Percentiles rank a stretch among this genome's conserved stretches.
phyloP scores from a whole-genome alignment of 768 basidiomycete species.

The Amanita rubescens region DNA sequence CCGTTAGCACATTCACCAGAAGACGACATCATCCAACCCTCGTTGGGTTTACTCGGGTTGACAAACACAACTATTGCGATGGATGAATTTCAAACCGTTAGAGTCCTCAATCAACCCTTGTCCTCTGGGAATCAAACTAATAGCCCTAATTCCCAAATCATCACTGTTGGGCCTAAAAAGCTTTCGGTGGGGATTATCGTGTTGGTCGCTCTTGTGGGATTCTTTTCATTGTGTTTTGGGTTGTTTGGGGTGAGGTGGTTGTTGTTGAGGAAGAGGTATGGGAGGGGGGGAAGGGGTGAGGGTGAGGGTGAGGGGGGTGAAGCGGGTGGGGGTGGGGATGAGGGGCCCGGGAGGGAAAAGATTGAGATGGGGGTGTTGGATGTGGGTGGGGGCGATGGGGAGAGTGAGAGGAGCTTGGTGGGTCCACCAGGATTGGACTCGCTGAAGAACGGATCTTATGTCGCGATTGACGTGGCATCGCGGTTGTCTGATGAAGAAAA shows the following conservation, averaged over 20 bases:
- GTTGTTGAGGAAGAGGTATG: slow-evolving; percentile 20
- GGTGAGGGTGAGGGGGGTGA: neutral
- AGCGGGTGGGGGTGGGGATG: neutral
- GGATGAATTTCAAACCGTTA: slow-evolving; percentile 61
- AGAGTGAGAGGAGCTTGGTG: neutral
- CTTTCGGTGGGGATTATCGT: slow-evolving; percentile 56
- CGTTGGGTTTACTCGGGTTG: slow-evolving; percentile 54
- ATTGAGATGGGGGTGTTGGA: neutral
- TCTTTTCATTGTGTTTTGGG: slow-evolving; percentile 46
- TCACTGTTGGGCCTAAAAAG: slow-evolving; percentile 20
- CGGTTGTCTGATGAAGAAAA: neutral
- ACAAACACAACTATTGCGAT: slow-evolving; percentile 58
- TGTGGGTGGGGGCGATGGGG: too few species aligned
- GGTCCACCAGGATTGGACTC: neutral
- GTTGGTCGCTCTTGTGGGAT: slow-evolving; percentile 48
- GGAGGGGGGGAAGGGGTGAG: slow-evolving; percentile 10
- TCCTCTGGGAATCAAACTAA: slow-evolving; percentile 2
- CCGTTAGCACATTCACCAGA: too few species aligned
- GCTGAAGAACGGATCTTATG: neutral
- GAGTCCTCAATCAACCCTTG: slow-evolving; percentile 55
- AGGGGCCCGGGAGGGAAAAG: neutral
- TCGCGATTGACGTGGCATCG: neutral
- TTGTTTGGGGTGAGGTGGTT: slow-evolving; percentile 53
- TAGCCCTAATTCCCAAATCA: slow-evolving; percentile 10
- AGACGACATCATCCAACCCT: slow-evolving; percentile 36